Conservation (phyloP, 2,329 filamentous ascomycete species). For the Colletotrichum endophyticum region DNA sequence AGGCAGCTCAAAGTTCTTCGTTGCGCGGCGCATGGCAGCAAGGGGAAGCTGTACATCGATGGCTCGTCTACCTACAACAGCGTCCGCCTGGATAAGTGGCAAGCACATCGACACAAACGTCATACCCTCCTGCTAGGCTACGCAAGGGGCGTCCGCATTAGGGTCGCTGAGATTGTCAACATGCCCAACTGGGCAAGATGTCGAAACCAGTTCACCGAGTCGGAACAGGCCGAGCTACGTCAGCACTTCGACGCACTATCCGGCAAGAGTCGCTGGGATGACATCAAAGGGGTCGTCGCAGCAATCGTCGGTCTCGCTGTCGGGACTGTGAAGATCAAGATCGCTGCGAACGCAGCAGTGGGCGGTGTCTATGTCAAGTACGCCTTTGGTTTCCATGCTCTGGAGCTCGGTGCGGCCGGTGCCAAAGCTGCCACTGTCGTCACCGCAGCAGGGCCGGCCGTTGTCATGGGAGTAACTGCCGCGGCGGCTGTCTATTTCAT, state of each 20-base stretch:
- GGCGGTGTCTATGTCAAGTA: constrained; percentile 4
- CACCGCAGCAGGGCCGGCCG: background rate
- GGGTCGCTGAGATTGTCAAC: background rate
- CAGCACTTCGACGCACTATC: background rate
- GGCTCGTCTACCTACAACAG: background rate
- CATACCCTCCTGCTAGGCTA: background rate
- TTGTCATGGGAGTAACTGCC: background rate
- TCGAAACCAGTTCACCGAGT: background rate
- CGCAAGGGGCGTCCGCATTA: background rate
- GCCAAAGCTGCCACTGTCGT: background rate
- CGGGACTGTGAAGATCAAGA: background rate
- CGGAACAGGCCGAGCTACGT: background rate
- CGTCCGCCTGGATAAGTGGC: background rate
- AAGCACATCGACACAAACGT: background rate
- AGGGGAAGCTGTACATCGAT: background rate
- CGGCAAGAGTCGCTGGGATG: background rate
- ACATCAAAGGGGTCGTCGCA: background rate
- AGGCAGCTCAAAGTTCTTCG: background rate
- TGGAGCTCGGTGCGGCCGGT: background rate
- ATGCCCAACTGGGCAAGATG: background rate
- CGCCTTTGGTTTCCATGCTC: background rate
- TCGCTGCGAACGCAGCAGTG: background rate
- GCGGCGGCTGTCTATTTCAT: constrained; percentile 1
- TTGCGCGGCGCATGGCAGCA: background rate
- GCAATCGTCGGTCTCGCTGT: background rate